Evolutionary conservation across 768 basidiomycete genomes (phyloP).

Genomic region (Boletus rufocinnamomeus): DNA sequence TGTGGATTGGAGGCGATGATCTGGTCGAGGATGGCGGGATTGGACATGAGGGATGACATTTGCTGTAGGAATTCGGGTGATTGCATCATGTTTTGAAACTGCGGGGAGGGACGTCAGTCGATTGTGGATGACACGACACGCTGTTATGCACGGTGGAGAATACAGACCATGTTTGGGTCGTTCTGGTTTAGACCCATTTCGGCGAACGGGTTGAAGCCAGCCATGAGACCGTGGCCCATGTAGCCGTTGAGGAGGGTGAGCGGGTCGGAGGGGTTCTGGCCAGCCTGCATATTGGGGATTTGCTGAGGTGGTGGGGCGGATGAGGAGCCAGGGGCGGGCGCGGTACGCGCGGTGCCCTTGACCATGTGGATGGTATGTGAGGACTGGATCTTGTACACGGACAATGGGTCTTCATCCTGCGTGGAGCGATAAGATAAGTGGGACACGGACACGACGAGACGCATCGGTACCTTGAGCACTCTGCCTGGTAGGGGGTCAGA

Average conservation of each 20-base stretch:
- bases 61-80: slow-evolving; percentile 83
- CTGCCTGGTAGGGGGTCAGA: slow-evolving; percentile 45
- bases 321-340: slow-evolving; percentile 38
- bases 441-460: background rate
- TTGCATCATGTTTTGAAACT: slow-evolving; percentile 87
- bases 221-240: slow-evolving; percentile 76
- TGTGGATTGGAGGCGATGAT: slow-evolving; percentile 83
- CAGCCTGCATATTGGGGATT: slow-evolving; percentile 85
- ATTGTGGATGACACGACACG: background rate
- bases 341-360: slow-evolving; percentile 67
- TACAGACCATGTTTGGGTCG: slow-evolving; percentile 89
- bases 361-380: slow-evolving; percentile 93
- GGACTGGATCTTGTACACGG: slow-evolving; percentile 88
- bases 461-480: slow-evolving; percentile 61
- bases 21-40: slow-evolving; percentile 88
- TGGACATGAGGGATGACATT: slow-evolving; percentile 84
- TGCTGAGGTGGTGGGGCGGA: slow-evolving; percentile 42
- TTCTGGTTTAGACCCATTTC: slow-evolving; percentile 89
- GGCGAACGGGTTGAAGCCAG: slow-evolving; percentile 89
- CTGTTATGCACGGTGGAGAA: slow-evolving; percentile 2
- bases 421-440: slow-evolving; percentile 10
- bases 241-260: slow-evolving; percentile 81
- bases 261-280: slow-evolving; percentile 86
- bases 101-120: background rate
- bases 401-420: slow-evolving; percentile 81